Percentiles rank a stretch among this genome's conserved stretches.
These are phyloP conservation scores for Colletotrichum chlorophyti DNA, from an alignment of 2,329 filamentous ascomycete genomes.

Conservation along the genomic window DNA sequence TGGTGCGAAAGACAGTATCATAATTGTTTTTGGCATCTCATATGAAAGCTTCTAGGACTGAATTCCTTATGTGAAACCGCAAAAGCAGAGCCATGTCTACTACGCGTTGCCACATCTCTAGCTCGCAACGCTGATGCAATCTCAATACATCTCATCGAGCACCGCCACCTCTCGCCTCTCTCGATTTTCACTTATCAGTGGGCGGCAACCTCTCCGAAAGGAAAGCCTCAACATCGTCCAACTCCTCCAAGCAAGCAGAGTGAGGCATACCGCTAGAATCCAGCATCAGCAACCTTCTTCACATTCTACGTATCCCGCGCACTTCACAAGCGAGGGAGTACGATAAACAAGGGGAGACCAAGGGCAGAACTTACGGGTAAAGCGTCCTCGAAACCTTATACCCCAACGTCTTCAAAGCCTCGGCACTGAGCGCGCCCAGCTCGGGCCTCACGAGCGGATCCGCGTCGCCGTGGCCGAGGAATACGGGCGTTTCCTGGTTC, in stretches of 20 bases:
- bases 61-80: no score
- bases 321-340: background rate
- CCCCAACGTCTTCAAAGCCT: constrained; percentile 72
- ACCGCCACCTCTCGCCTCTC: background rate
- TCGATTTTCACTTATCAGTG: constrained; percentile 31
- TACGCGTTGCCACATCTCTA: no score
- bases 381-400: constrained; percentile 78
- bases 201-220: constrained; percentile 54
- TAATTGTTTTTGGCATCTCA: no score
- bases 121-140: background rate
- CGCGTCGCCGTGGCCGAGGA: constrained; percentile 85
- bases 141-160: background rate
- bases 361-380: constrained; percentile 62
- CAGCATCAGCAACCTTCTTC: background rate
- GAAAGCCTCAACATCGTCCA: constrained; percentile 78
- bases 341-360: background rate
- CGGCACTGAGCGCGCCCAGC: constrained; percentile 72
- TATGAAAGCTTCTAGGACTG: no score
- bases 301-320: background rate
- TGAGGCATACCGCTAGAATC: constrained; percentile 70
- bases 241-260: constrained; percentile 77
- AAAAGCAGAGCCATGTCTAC: no score
- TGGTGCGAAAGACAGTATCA: no score
- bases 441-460: constrained; percentile 76
- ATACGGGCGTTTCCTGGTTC: constrained; percentile 81